A percentile compares a stretch with the other conserved stretches of the same genome.
Conservation (phyloP, 2,329 filamentous ascomycete genomes). For the Alternaria dauci region DNA sequence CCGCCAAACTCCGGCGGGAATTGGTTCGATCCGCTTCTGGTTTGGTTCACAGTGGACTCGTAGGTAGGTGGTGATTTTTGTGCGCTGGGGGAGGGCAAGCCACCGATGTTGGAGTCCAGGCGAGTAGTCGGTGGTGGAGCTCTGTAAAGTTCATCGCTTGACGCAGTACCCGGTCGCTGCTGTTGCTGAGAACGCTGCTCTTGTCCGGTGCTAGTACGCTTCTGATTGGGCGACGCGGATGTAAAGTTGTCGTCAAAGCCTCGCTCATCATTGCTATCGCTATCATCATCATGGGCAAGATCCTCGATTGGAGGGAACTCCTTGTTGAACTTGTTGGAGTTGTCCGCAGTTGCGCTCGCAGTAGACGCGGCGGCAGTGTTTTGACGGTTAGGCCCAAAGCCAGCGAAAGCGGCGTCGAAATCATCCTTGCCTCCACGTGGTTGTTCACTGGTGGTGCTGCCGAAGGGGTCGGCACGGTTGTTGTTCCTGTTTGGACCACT, state of each 20-base stretch:
- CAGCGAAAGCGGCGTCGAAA: conserved; percentile 85
- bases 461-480: conserved; percentile 55
- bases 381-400: conserved; percentile 67
- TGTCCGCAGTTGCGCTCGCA: conserved; percentile 39
- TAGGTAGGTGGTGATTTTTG: conserved; percentile 68
- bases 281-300: conserved; percentile 82
- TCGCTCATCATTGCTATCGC: conserved; percentile 70
- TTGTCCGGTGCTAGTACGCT: conserved; percentile 38
- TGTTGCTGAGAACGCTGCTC: conserved; percentile 37
- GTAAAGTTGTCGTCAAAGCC: conserved; percentile 96
- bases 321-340: conserved; percentile 65
- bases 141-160: conserved; percentile 43
- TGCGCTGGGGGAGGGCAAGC: conserved; percentile 62
- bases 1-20: conserved; percentile 65
- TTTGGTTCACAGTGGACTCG: conserved; percentile 55
- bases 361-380: conserved; percentile 53
- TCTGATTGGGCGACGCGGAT: conserved; percentile 61
- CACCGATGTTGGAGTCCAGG: conserved; percentile 47
- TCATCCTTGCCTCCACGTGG: conserved; percentile 70
- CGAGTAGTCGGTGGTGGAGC: conserved; percentile 47
- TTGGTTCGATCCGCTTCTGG: conserved; percentile 52
- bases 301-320: conserved; percentile 97
- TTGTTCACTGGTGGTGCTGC: conserved; percentile 41
- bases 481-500: conserved; percentile 57
- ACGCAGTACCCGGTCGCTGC: conserved; percentile 38